Evolutionary conservation across 805 yeast species (phyloP).

Genomic region (Barnettozyma populi): DNA sequence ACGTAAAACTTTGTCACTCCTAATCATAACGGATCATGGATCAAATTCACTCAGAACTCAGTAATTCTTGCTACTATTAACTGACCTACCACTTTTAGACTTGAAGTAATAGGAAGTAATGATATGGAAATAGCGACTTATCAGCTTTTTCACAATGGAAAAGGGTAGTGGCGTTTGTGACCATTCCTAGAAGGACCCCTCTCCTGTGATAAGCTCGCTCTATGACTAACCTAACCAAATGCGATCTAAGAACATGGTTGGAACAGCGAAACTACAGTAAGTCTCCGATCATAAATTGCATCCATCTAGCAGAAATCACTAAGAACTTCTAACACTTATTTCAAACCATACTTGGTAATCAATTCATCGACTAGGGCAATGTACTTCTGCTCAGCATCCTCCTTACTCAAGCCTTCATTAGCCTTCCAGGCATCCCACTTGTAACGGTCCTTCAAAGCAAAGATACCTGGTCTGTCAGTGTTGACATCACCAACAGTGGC

Average conservation of each 20-base stretch:
- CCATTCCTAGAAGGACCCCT: too few species aligned
- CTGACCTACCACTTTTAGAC: too few species aligned
- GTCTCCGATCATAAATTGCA: neutral
- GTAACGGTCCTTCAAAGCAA: slow-evolving; percentile 91
- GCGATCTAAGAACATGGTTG: neutral
- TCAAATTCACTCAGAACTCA: too few species aligned
- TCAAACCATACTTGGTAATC: slow-evolving; percentile 43
- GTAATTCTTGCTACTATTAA: too few species aligned
- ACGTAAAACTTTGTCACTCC: too few species aligned
- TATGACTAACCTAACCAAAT: neutral
- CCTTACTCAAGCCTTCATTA: slow-evolving; percentile 78
- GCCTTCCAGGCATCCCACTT: slow-evolving; percentile 98
- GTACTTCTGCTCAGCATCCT: slow-evolving; percentile 79
- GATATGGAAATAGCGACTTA: too few species aligned
- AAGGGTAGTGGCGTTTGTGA: too few species aligned
- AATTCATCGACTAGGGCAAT: slow-evolving; percentile 63
- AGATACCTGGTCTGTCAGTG: slow-evolving; percentile 83
- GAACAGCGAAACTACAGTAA: neutral
- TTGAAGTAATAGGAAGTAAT: too few species aligned
- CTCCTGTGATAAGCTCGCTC: neutral
- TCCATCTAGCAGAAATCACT: neutral
- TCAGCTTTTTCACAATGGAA: too few species aligned
- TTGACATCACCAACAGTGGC: slow-evolving; percentile 94
- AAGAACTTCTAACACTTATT: slow-evolving; percentile 7
- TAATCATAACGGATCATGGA: too few species aligned